These are phyloP conservation scores for Colletotrichum somersetense DNA, from an alignment of 2,329 filamentous ascomycete genomes.

Conservation along the genomic window DNA sequence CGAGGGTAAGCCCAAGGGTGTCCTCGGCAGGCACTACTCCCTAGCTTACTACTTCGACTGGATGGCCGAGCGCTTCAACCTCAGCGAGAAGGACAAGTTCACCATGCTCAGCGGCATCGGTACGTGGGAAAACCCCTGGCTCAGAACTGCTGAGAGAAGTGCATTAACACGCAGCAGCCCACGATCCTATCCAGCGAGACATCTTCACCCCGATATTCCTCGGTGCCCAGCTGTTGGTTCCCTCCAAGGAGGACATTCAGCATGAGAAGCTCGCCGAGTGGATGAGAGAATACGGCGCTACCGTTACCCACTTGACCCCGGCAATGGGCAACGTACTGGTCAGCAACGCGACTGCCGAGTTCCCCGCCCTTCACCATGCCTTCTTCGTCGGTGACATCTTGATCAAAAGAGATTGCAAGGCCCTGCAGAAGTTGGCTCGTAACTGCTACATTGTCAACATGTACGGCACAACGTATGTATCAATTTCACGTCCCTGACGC, in stretches of 20 bases:
- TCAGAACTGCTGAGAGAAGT: not conserved
- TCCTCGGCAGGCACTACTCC: constrained; percentile 87
- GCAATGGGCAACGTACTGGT: constrained; percentile 96
- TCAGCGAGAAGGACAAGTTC: constrained; percentile 77
- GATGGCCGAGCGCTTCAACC: constrained; percentile 88
- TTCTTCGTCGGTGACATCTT: constrained; percentile 95
- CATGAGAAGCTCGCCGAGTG: constrained; percentile 90
- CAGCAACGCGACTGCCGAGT: constrained; percentile 83
- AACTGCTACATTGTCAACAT: constrained; percentile 80
- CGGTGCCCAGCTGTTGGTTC: constrained; percentile 50
- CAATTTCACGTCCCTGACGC: constrained; percentile 56
- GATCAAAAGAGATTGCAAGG: constrained; percentile 84
- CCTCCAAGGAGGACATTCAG: constrained; percentile 77
- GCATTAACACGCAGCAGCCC: constrained; percentile 58
- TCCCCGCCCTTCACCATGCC: constrained; percentile 80
- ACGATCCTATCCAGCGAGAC: constrained; percentile 77
- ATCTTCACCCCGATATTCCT: constrained; percentile 94
- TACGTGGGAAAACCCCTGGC: not conserved
- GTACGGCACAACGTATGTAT: constrained; percentile 80
- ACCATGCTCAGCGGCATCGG: constrained; percentile 82
- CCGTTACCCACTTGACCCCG: constrained; percentile 89
- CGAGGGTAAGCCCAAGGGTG: constrained; percentile 62
- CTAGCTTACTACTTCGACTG: constrained; percentile 90
- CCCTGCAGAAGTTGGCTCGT: constrained; percentile 79
- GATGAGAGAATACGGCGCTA: constrained; percentile 76